Evolutionary conservation across 139 green algal genomes (phyloP), one percentile per base, ranked within the genome.

Genomic region (Pleodorina starrii): DNA sequence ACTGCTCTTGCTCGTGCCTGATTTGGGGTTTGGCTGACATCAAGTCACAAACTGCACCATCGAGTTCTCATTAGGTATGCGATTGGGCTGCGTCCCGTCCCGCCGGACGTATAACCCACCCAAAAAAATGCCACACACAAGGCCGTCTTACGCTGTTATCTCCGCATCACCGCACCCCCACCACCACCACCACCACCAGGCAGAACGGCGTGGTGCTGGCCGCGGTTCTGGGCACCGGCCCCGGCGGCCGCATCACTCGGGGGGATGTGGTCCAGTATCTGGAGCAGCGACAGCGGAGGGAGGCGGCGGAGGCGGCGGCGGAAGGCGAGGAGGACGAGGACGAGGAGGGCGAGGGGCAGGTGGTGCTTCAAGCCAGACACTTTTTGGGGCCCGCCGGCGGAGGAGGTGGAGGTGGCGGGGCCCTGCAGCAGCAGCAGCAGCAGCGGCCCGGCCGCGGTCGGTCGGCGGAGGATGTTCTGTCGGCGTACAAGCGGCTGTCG

Each of bases 161-260:
- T n/a, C n/a, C n/a, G n/a, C n/a, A n/a, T n/a, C n/a, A n/a, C n/a
- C n/a, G n/a, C n/a, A n/a, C n/a, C n/a, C n/a, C n/a, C n/a, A n/a
- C n/a, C n/a, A n/a, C n/a, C n/a, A n/a, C n/a, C n/a, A n/a, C n/a
- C n/a, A n/a, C n/a, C n/a, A n/a, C n/a, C n/a, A 87, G 90, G n/a
- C 92, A 98, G 85, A 57, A 92, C 1, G 91, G 92, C 6, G 80
- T 98, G 1, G 91, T 96, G 57, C 80, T 99, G 1, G 42, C 32
- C 1, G 29, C 73, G 36, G 89, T 98, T 14, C 5, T 14, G 9
- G 94, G 92, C 29, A 95, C 91, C 0, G 97, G 97, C 2, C 91
- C 93, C 1, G 89, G 87, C 16, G 97, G 96, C 1, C 93, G 97
- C n/a, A 89, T 98, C 25, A 90, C 93, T 10, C 95, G 95, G 63